These are phyloP conservation scores for Nakazawaea peltata DNA, from an alignment of 805 yeast genomes.

Conservation along the genomic window DNA sequence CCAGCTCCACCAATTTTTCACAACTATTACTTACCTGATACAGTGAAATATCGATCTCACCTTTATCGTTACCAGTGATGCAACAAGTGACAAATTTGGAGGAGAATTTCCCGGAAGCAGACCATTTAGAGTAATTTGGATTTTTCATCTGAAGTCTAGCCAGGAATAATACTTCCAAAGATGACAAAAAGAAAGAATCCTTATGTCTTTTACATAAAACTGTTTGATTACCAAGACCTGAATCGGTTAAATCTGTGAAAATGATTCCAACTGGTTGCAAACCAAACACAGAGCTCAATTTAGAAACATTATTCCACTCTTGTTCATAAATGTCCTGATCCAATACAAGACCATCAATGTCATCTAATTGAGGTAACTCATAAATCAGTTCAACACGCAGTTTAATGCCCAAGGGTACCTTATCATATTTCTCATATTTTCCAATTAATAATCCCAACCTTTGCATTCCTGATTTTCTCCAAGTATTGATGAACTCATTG, in stretches of 20 bases:
- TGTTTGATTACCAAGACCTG: conserved; percentile 80
- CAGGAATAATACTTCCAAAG: conserved; percentile 81
- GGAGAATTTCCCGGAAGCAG: conserved; percentile 58
- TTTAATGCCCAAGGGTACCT: conserved; percentile 88
- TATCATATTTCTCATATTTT: conserved; percentile 63
- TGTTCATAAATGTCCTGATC: conserved; percentile 22
- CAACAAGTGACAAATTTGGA: conserved; percentile 94
- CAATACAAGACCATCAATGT: conserved; percentile 72
- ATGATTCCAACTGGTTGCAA: conserved; percentile 71
- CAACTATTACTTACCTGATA: conserved; percentile 87
- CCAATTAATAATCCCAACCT: conserved; percentile 85
- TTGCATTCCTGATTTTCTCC: conserved; percentile 88
- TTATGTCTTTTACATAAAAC: conserved; percentile 91
- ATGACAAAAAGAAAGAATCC: conserved; percentile 81
- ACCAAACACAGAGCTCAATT: conserved; percentile 51
- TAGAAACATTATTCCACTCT: conserved; percentile 48
- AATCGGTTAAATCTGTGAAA: conserved; percentile 84
- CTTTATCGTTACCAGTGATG: conserved; percentile 77
- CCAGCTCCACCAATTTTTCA: conserved; percentile 83
- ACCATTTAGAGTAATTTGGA: conserved; percentile 58
- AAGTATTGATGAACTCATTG: conserved; percentile 78
- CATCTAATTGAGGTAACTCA: conserved; percentile 87
- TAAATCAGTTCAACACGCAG: conserved; percentile 91
- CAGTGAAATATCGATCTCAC: conserved; percentile 84
- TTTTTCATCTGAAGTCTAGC: conserved; percentile 64